Conservation (phyloP, 345 rosid species). For the Eucalyptus microcorys region DNA sequence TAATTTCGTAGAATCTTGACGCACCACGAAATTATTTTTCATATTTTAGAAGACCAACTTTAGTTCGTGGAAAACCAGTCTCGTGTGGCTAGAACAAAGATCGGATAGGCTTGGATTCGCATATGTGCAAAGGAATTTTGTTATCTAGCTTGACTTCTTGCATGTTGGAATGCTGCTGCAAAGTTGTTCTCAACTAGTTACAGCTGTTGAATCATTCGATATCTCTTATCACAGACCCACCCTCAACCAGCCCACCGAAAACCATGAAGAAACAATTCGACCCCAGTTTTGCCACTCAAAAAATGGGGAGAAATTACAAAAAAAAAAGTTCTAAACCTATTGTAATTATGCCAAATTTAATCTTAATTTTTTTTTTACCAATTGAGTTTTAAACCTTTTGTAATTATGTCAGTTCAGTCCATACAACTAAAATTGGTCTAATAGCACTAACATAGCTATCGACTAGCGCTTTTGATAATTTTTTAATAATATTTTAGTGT, state of each 20-base stretch:
- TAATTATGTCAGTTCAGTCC: too few species aligned
- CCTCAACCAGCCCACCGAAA: not conserved
- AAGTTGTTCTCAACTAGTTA: not conserved
- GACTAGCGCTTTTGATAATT: fast-evolving
- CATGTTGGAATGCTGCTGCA: not conserved
- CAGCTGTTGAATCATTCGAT: not conserved
- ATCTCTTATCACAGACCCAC: not conserved
- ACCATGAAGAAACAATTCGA: not conserved
- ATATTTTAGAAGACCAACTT: not conserved
- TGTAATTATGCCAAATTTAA: too few species aligned
- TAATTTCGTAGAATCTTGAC: not conserved
- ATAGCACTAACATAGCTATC: fast-evolving
- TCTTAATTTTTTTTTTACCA: too few species aligned
- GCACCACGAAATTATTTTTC: not conserved
- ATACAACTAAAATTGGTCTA: fast-evolving
- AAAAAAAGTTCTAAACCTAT: too few species aligned
- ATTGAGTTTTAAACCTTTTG: too few species aligned
- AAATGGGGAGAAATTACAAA: too few species aligned
- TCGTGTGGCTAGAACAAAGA: not conserved
- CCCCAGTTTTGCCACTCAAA: not conserved
- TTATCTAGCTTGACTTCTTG: not conserved
- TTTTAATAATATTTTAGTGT: too few species aligned
- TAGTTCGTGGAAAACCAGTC: not conserved
- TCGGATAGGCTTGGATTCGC: not conserved
- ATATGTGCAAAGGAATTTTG: not conserved